phyloP scores from a whole-genome alignment of 768 basidiomycete species.

The Panaeolus papilionaceus region DNA sequence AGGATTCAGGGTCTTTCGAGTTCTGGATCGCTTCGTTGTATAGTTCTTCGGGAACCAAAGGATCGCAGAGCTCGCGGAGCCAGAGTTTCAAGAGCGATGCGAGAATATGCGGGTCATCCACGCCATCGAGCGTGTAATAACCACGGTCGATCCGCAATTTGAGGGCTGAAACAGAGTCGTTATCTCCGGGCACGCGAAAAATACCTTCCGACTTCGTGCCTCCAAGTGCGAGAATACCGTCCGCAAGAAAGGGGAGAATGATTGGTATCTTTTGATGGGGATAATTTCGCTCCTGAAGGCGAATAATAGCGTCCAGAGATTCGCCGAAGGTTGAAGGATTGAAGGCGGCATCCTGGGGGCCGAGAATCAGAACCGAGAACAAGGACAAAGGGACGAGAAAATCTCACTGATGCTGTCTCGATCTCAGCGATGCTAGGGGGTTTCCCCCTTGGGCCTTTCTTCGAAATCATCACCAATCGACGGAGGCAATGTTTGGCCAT shows the following conservation, averaged over 20 bases:
- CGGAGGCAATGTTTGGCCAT: slow-evolving; percentile 93
- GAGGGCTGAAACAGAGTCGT: slow-evolving; percentile 85
- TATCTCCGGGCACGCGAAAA: slow-evolving; percentile 92
- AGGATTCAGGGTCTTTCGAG: slow-evolving; percentile 69
- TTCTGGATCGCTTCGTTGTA: slow-evolving; percentile 89
- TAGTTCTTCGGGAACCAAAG: slow-evolving; percentile 89
- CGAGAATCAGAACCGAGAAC: slow-evolving; percentile 21
- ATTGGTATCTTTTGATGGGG: slow-evolving; percentile 87
- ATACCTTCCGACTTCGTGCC: slow-evolving; percentile 89
- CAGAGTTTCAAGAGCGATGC: slow-evolving; percentile 93
- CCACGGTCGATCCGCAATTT: slow-evolving; percentile 91
- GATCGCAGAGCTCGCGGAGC: slow-evolving; percentile 91
- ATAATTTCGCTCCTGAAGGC: slow-evolving; percentile 86
- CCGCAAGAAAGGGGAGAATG: slow-evolving; percentile 91
- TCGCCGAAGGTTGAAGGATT: slow-evolving; percentile 95
- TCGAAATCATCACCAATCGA: slow-evolving; percentile 75
- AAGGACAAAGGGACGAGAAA: slow-evolving; percentile 18
- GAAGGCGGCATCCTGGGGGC: slow-evolving; percentile 85
- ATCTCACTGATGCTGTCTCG: slow-evolving; percentile 84
- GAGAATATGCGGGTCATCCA: slow-evolving; percentile 90
- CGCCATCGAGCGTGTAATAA: slow-evolving; percentile 87
- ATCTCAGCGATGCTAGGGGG: slow-evolving; percentile 85
- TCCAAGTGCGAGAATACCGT: slow-evolving; percentile 89
- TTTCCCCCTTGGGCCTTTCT: slow-evolving; percentile 88
- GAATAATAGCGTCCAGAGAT: slow-evolving; percentile 82